Evolutionary conservation across 1,284 basidiomycete genomes (phyloP).

Genomic region (Melanopsichium pennsylvanicum): DNA sequence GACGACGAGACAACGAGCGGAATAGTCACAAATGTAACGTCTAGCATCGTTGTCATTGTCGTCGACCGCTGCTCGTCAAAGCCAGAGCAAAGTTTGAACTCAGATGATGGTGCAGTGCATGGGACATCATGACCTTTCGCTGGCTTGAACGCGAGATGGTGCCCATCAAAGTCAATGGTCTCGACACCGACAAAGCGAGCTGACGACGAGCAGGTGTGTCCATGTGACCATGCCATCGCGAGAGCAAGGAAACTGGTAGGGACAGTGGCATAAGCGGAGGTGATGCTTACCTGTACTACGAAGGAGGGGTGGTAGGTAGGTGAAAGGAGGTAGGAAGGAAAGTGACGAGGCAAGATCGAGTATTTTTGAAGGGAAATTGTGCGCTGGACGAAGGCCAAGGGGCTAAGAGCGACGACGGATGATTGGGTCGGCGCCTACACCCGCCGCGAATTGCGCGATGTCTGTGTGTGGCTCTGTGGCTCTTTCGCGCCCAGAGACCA

Average conservation of each 20-base stretch:
- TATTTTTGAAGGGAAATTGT: conserved; percentile 33
- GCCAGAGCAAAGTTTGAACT: too few relatives aligned
- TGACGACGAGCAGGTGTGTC: neutral
- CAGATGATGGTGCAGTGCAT: too few relatives aligned
- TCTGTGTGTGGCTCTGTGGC: too few relatives aligned
- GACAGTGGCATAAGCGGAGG: neutral
- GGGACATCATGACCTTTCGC: too few relatives aligned
- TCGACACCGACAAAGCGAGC: conserved; percentile 1
- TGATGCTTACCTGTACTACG: conserved; percentile 45
- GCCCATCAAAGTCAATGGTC: neutral
- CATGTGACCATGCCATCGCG: neutral
- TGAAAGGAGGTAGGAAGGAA: conserved; percentile 25
- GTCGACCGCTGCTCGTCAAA: too few relatives aligned
- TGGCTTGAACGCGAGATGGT: neutral
- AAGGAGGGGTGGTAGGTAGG: conserved; percentile 46
- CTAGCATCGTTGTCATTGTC: too few relatives aligned
- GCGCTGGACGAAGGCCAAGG: conserved; percentile 12
- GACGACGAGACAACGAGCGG: too few relatives aligned
- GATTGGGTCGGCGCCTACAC: conserved; percentile 13
- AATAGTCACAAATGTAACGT: too few relatives aligned
- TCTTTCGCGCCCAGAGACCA: too few relatives aligned
- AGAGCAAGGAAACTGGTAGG: neutral
- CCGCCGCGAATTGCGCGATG: conserved; percentile 7
- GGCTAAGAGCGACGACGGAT: conserved; percentile 8
- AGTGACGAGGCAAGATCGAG: conserved; percentile 19